Conservation (phyloP, 2,329 filamentous ascomycete species). For the Coniochaeta sp. region DNA sequence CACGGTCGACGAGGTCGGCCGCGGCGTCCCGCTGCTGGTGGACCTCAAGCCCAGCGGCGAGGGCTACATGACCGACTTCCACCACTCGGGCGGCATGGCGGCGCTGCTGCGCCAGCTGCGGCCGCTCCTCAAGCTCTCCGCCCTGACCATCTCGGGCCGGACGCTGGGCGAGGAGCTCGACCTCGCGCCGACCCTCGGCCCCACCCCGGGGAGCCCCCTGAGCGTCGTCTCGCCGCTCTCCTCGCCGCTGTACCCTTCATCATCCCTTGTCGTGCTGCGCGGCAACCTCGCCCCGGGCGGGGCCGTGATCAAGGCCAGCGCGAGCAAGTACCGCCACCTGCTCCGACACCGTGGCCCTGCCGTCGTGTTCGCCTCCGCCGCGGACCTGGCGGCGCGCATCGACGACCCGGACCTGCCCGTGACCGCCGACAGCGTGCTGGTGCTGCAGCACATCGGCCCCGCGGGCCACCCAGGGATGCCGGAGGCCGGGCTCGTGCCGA, state of each 20-base stretch:
- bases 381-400: constrained; percentile 62
- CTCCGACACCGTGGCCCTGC: constrained; percentile 38
- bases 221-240: constrained; percentile 59
- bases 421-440: constrained; percentile 52
- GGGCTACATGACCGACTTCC: constrained; percentile 86
- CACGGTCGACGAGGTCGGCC: constrained; percentile 71
- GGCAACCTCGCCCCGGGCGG: constrained; percentile 81
- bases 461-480: constrained; percentile 92
- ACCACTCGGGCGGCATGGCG: constrained; percentile 79
- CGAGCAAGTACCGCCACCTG: constrained; percentile 62
- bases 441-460: constrained; percentile 83
- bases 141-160: constrained; percentile 75
- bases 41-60: constrained; percentile 81
- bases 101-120: constrained; percentile 73
- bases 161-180: constrained; percentile 76
- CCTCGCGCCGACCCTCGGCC: constrained; percentile 52
- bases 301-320: constrained; percentile 86
- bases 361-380: constrained; percentile 66
- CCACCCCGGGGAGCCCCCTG: constrained; percentile 24
- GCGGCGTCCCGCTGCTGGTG: constrained; percentile 73
- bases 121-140: constrained; percentile 68
- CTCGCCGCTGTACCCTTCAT: constrained; percentile 60
- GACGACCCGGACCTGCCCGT: constrained; percentile 57
- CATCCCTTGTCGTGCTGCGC: constrained; percentile 72
- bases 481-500: constrained; percentile 60